A percentile compares a stretch with the other conserved stretches of the same genome.
Conservation (phyloP, 306 rosid genomes). For the Senna siamea region DNA sequence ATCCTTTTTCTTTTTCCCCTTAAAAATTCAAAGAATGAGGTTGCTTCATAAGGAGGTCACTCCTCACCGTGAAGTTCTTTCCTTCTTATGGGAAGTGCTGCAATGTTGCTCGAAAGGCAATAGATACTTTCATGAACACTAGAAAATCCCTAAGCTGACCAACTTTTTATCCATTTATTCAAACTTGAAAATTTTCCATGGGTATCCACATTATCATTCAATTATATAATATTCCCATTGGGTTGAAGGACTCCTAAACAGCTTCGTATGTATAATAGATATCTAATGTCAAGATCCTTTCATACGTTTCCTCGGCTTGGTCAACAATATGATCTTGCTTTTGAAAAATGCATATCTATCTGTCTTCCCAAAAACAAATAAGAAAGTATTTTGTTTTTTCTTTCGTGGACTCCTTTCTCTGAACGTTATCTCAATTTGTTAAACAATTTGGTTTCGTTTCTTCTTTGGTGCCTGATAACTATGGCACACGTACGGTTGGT, state of each 20-base stretch:
- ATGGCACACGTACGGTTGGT: not conserved
- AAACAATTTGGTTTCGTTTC: not conserved
- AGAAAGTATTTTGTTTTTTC: too few relatives aligned
- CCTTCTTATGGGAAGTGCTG: not conserved
- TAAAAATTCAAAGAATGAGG: not conserved
- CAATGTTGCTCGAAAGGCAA: not conserved
- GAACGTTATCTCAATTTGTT: too few relatives aligned
- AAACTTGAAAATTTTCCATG: not conserved
- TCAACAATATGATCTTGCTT: not conserved
- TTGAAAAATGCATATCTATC: not conserved
- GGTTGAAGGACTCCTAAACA: too few relatives aligned
- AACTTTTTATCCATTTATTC: not conserved
- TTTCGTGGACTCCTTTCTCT: not conserved
- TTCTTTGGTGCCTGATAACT: too few relatives aligned
- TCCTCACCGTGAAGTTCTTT: not conserved
- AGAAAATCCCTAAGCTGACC: not conserved
- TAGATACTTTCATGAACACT: slow-evolving; percentile 23
- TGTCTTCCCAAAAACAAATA: too few relatives aligned
- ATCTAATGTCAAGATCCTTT: not conserved
- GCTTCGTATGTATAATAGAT: too few relatives aligned
- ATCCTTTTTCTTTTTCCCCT: not conserved
- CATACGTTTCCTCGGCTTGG: not conserved
- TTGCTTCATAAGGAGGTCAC: slow-evolving; percentile 36
- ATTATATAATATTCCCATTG: not conserved
- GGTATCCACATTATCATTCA: not conserved